phyloP scores from a whole-genome alignment of 2,329 filamentous ascomycete species.

The Ophiostoma tasmaniense region DNA sequence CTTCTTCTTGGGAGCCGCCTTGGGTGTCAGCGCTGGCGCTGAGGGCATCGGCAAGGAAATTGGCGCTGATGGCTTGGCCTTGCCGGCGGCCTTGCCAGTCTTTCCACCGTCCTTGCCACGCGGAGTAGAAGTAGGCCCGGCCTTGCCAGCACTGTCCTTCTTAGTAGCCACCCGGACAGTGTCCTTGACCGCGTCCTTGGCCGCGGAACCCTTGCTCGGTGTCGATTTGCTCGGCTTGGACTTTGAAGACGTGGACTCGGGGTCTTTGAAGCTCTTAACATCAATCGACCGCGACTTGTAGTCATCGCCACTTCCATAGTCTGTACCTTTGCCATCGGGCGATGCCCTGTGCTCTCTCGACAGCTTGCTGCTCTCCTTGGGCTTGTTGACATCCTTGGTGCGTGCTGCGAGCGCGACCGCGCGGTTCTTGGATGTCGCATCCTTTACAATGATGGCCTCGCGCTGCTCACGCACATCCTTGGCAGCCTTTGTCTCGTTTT shows the following conservation, averaged over 20 bases:
- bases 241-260: constrained; percentile 6
- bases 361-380: constrained; percentile 19
- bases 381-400: constrained; percentile 19
- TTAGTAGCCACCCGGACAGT: not conserved
- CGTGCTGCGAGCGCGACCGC: constrained; percentile 12
- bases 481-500: constrained; percentile 18
- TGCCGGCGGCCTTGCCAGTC: constrained; percentile 3
- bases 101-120: not conserved
- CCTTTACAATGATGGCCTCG: constrained; percentile 15
- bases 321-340: constrained; percentile 9
- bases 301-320: not conserved
- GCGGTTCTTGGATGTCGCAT: constrained; percentile 15
- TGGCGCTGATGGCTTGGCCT: constrained; percentile 14
- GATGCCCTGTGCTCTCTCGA: constrained; percentile 16
- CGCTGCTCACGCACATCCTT: constrained; percentile 17
- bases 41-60: constrained; percentile 7
- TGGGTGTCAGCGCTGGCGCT: constrained; percentile 19
- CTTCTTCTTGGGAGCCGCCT: constrained; percentile 26
- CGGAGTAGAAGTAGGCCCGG: not conserved
- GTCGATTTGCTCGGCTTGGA: constrained; percentile 17
- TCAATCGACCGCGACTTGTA: constrained; percentile 12
- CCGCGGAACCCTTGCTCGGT: not conserved
- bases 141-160: not conserved
- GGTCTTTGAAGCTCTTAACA: constrained; percentile 6
- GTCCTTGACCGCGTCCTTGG: not conserved